Evolutionary conservation across 1,284 basidiomycete species (phyloP).

Genomic region (Microbotryum saponariae): DNA sequence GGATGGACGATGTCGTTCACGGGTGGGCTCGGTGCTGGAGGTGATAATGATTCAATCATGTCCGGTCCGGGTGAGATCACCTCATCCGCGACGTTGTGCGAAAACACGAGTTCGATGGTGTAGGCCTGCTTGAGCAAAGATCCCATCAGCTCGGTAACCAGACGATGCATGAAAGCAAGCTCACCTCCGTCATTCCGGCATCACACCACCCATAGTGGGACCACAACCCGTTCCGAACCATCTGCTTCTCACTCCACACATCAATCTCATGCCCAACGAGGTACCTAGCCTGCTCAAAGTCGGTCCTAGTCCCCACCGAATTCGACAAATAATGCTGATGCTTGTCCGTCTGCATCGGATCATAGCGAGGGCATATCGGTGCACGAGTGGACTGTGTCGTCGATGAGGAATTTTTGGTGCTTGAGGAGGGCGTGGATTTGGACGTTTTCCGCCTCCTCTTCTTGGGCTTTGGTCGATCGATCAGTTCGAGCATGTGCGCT

Average conservation of each 20-base stretch:
- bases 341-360: slow-evolving; percentile 9
- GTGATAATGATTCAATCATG: slow-evolving; percentile 1
- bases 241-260: slow-evolving; percentile 8
- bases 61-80: background rate
- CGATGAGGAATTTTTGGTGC: slow-evolving; percentile 8
- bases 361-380: slow-evolving; percentile 19
- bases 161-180: slow-evolving; percentile 1
- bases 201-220: slow-evolving; percentile 27
- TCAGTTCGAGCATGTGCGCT: slow-evolving; percentile 63
- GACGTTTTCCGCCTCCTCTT: background rate
- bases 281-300: slow-evolving; percentile 34
- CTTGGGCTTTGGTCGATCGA: background rate
- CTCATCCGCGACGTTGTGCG: slow-evolving; percentile 12
- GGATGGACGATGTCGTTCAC: background rate
- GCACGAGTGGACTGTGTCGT: slow-evolving; percentile 1
- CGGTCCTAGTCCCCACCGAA: slow-evolving; percentile 20
- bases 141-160: background rate
- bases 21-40: background rate
- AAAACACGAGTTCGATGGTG: slow-evolving; percentile 32
- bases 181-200: slow-evolving; percentile 24
- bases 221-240: slow-evolving; percentile 28
- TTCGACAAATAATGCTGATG: slow-evolving; percentile 14
- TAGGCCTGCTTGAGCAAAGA: slow-evolving; percentile 18
- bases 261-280: slow-evolving; percentile 14
- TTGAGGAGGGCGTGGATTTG: background rate